Evolutionary conservation across 495 filamentous ascomycete species (phyloP), one percentile per base, ranked within the genome.

Genomic region (Daldinia bambusicola): DNA sequence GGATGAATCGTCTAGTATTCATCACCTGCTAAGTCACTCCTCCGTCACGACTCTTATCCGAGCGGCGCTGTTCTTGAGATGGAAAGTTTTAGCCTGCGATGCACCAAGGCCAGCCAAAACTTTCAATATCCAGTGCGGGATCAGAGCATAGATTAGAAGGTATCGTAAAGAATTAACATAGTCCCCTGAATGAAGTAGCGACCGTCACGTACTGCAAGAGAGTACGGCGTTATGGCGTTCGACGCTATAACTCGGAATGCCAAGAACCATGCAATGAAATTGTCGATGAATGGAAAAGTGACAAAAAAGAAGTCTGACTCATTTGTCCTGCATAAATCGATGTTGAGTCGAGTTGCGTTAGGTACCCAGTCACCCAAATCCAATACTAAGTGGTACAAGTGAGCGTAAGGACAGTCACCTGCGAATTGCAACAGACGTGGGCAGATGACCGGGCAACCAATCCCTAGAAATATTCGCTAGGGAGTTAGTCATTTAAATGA

Each of bases 401-500:
- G n/a, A 61, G 37, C 48, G 16, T 56, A 20, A 40, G 65, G 38
- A 9, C 26, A 66, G 34, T 51, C 32, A 32, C 51, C 51, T 32
- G 40, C 50, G 36, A 32, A 32, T 57, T 32, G 40, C 57, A 36
- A 18, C 22, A 8, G 37, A 48, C 18, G 43, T 34, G 34, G 55
- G 55, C 26, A 13, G 16, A 26, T 50, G 16, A 8, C 38, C 22
- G 14, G 9, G 13, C 14, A 2, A 48, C 43, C 1, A 48, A 48
- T 20, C 20, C 16, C 2, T 7, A 48, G 18, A 20, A 9, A 20
- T 10, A n/a, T 8, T 48, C 16, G 9, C 10, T 22, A 22, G 2
- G 43, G 43, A 48, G 7, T 10, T 20, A 2, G 6, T 10, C 18
- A 10, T 22, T 48, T 48, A 18, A 22, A 48, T 48, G 43, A 48